These are phyloP conservation scores for Acacia concinna DNA, from an alignment of 331 rosid species.

Conservation along the genomic window DNA sequence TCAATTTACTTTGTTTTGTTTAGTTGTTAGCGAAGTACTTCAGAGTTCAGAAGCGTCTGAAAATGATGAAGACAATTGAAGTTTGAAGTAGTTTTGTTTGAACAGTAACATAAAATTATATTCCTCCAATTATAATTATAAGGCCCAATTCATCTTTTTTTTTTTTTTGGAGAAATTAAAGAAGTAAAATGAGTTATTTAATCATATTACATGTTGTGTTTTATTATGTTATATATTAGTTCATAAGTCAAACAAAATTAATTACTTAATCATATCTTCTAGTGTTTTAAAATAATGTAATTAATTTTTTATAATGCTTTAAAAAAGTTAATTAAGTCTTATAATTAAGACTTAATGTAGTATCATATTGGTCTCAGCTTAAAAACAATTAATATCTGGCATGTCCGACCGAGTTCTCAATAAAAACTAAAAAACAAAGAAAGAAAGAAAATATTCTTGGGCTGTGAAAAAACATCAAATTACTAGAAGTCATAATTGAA, in stretches of 20 bases:
- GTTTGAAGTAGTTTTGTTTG: background rate
- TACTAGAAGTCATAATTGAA: background rate
- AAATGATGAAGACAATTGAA: background rate
- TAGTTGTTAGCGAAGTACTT: background rate
- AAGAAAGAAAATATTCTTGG: background rate
- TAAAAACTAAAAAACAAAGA: background rate
- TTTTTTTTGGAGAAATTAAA: no score
- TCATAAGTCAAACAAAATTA: no score
- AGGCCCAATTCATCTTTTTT: no score
- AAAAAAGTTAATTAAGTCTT: no score
- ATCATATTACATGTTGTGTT: no score
- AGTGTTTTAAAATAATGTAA: no score
- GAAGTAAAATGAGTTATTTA: no score
- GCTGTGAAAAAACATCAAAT: background rate
- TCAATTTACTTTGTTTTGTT: background rate
- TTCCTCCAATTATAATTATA: no score
- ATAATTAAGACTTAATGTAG: no score
- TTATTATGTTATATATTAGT: no score
- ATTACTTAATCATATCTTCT: no score
- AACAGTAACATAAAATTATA: background rate
- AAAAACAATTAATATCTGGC: background rate
- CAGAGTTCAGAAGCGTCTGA: background rate
- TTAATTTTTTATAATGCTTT: no score
- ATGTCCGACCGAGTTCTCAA: conserved; percentile 1
- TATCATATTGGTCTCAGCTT: background rate